Conservation (phyloP, 1,139 yeast species). For the Pichia sp. region DNA sequence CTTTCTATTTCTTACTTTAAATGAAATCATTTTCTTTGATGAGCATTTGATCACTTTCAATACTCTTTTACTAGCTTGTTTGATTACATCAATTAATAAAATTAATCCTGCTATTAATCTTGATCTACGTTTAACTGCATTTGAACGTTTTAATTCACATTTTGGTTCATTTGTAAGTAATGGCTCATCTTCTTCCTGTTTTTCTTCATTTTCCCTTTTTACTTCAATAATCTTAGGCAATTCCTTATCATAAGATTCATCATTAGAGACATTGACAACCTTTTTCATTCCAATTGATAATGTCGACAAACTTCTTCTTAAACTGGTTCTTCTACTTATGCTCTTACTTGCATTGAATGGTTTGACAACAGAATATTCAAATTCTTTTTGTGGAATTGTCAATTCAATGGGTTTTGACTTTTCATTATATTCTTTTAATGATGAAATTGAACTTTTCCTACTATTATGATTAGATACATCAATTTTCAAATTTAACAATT, state of each 20-base stretch:
- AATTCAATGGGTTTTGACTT: neutral
- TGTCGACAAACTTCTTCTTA: constrained; percentile 7
- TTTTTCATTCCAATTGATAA: neutral
- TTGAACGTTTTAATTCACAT: constrained; percentile 24
- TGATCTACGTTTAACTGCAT: constrained; percentile 26
- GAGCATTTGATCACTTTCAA: constrained; percentile 19
- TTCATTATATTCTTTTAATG: neutral
- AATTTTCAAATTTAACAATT: constrained; percentile 5
- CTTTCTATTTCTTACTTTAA: constrained; percentile 1
- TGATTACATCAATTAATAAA: constrained; percentile 14
- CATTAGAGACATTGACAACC: too few relatives aligned
- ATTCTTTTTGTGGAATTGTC: neutral
- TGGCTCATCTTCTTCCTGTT: neutral
- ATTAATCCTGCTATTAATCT: constrained; percentile 23
- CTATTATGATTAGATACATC: too few relatives aligned
- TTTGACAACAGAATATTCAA: neutral
- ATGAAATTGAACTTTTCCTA: neutral
- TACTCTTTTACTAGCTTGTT: constrained; percentile 10
- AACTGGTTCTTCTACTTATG: neutral
- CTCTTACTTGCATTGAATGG: constrained; percentile 4
- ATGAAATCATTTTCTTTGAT: constrained; percentile 12
- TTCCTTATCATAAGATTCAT: too few relatives aligned
- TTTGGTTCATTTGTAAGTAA: too few relatives aligned
- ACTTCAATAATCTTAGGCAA: too few relatives aligned
- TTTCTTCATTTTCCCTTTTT: neutral